Evolutionary conservation across 768 basidiomycete genomes (phyloP).

Genomic region (Lyophyllum shimeji): DNA sequence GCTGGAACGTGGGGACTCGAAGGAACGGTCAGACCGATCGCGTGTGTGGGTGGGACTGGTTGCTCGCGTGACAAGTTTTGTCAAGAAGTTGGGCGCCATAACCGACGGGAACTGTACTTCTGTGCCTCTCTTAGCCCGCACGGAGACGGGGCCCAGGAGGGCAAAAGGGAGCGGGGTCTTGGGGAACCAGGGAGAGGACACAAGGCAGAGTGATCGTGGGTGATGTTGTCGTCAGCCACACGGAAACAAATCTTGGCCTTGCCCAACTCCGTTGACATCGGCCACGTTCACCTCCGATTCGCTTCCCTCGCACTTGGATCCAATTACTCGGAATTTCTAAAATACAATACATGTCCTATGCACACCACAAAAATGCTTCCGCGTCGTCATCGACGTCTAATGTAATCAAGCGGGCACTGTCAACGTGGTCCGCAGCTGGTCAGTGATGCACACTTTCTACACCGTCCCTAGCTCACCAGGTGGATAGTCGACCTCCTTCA

Average conservation of each 20-base stretch:
- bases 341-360: no score
- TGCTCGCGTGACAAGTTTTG: constrained; percentile 36
- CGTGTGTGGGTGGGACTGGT: constrained; percentile 23
- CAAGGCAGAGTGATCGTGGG: neutral
- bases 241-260: neutral
- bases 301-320: neutral
- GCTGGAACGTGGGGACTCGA: constrained; percentile 23
- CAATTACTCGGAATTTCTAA: neutral
- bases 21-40: constrained; percentile 30
- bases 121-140: neutral
- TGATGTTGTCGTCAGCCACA: neutral
- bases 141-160: neutral
- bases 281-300: neutral
- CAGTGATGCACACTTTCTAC: neutral
- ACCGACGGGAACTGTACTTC: neutral
- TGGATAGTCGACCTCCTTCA: constrained; percentile 46
- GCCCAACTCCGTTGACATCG: neutral
- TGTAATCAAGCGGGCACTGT: constrained; percentile 4
- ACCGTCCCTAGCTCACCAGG: constrained; percentile 31
- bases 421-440: neutral
- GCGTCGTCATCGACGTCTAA: no score
- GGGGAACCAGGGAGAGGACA: no score
- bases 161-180: no score
- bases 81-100: constrained; percentile 39
- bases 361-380: no score